Evolutionary conservation across 2,329 filamentous ascomycete genomes (phyloP).

Genomic region (Calonectria naviculata): DNA sequence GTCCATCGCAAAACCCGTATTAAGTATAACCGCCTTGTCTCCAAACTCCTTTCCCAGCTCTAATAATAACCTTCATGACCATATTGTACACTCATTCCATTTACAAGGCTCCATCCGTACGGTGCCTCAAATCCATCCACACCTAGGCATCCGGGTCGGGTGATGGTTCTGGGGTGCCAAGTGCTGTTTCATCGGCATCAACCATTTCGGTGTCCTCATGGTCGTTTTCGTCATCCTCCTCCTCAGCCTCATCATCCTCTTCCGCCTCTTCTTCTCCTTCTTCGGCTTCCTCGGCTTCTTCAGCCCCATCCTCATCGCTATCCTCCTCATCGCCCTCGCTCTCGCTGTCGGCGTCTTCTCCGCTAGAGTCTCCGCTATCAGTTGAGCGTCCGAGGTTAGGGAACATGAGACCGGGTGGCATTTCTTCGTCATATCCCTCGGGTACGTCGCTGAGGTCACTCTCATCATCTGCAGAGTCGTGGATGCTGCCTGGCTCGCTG

Average conservation of each 20-base stretch:
- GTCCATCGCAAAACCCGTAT: background rate
- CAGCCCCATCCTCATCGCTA: constrained; percentile 30
- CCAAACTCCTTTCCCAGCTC: constrained; percentile 6
- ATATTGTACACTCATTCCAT: constrained; percentile 20
- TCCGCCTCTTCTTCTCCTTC: constrained; percentile 25
- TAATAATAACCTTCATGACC: background rate
- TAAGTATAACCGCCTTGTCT: background rate
- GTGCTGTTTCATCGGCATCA: constrained; percentile 8
- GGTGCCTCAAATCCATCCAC: background rate
- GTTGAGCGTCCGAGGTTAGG: constrained; percentile 54
- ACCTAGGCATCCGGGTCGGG: constrained; percentile 12
- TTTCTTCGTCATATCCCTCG: constrained; percentile 67
- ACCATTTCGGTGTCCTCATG: constrained; percentile 30
- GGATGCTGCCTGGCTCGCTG: constrained; percentile 62
- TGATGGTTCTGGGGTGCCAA: background rate
- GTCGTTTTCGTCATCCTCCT: constrained; percentile 29
- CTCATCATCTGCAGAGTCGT: constrained; percentile 76
- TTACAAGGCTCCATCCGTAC: background rate
- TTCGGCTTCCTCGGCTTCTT: constrained; percentile 39
- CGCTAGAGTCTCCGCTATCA: constrained; percentile 44
- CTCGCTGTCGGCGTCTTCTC: constrained; percentile 50
- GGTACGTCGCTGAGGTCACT: constrained; percentile 73
- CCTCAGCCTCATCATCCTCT: constrained; percentile 28
- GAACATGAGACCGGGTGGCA: constrained; percentile 64
- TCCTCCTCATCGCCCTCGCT: constrained; percentile 47